A percentile compares a stretch with the other conserved stretches of the same genome.
These are phyloP conservation scores for Mortierella sp. DNA, from an alignment of 371 early-diverging fungal species.

Conservation along the genomic window DNA sequence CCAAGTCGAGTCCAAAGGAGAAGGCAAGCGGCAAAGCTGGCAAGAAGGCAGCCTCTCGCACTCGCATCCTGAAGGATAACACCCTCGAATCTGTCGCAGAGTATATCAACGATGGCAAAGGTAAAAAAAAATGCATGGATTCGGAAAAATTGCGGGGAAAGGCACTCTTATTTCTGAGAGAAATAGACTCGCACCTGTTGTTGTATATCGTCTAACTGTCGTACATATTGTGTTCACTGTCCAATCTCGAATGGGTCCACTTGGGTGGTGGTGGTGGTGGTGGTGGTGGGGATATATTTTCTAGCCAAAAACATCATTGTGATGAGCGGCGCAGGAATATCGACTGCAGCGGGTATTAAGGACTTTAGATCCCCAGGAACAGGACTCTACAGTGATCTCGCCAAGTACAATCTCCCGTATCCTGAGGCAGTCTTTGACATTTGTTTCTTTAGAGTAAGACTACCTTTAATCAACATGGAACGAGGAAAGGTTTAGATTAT, in stretches of 20 bases:
- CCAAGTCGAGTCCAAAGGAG: too few relatives aligned
- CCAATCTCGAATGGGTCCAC: too few relatives aligned
- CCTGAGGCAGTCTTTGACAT: constrained; percentile 96
- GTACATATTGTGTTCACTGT: not conserved
- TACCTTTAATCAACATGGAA: not conserved
- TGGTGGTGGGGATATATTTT: not conserved
- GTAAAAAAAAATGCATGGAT: constrained; percentile 23
- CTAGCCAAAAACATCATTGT: constrained; percentile 83
- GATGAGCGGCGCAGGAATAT: constrained; percentile 96
- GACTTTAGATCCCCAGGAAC: constrained; percentile 94
- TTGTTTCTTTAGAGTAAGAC: constrained; percentile 79
- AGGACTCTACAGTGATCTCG: constrained; percentile 92
- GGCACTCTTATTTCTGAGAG: too few relatives aligned
- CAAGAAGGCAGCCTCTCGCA: constrained; percentile 14
- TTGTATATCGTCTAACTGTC: too few relatives aligned
- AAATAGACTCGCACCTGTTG: too few relatives aligned
- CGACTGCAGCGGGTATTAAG: constrained; percentile 92
- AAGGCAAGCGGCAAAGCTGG: constrained; percentile 14
- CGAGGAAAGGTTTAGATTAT: not conserved
- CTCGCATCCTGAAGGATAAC: constrained; percentile 30
- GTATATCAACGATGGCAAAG: constrained; percentile 64
- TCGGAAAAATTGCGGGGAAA: not conserved
- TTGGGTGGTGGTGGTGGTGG: too few relatives aligned
- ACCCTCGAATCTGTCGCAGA: constrained; percentile 67
- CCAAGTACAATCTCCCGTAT: constrained; percentile 87